Percentiles rank a stretch among this genome's conserved stretches.
Conservation (phyloP, 2,329 filamentous ascomycete genomes). For the Pestalotiopsis fici region DNA sequence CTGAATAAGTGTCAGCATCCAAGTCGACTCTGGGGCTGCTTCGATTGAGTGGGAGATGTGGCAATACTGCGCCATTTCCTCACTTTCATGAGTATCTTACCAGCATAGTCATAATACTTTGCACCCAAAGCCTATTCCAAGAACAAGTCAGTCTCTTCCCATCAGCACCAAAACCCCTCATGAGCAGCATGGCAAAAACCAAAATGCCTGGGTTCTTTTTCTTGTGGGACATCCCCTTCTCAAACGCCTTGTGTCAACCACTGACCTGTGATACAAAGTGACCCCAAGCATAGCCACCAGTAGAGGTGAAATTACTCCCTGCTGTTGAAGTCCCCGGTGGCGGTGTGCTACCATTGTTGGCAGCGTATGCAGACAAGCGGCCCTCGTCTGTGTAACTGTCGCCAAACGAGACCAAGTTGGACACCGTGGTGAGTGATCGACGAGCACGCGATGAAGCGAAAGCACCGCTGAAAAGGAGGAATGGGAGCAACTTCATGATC, state of each 20-base stretch:
- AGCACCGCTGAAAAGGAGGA: slow-evolving; percentile 8
- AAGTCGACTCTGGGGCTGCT: not conserved
- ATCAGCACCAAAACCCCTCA: too few species aligned
- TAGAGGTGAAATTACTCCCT: slow-evolving; percentile 52
- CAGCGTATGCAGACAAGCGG: slow-evolving; percentile 63
- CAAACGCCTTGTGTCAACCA: not conserved
- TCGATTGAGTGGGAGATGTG: not conserved
- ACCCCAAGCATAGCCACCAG: slow-evolving; percentile 70
- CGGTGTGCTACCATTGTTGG: slow-evolving; percentile 59
- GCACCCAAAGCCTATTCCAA: slow-evolving; percentile 46
- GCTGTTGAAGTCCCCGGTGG: slow-evolving; percentile 57
- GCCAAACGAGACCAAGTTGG: slow-evolving; percentile 69
- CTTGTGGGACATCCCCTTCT: too few species aligned
- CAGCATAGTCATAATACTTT: slow-evolving; percentile 66
- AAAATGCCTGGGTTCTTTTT: too few species aligned
- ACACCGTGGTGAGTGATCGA: slow-evolving; percentile 45
- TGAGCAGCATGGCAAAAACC: too few species aligned
- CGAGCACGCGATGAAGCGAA: slow-evolving; percentile 17
- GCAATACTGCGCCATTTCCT: not conserved
- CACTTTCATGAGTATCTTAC: slow-evolving; percentile 14
- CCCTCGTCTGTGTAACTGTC: slow-evolving; percentile 78
- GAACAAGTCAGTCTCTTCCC: not conserved
- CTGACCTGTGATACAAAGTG: slow-evolving; percentile 59
- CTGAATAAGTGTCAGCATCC: slow-evolving; percentile 23
- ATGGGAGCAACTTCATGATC: not conserved